phyloP scores from a whole-genome alignment of 176 grass and related monocot genomes.

The Zoysia pacifica region DNA sequence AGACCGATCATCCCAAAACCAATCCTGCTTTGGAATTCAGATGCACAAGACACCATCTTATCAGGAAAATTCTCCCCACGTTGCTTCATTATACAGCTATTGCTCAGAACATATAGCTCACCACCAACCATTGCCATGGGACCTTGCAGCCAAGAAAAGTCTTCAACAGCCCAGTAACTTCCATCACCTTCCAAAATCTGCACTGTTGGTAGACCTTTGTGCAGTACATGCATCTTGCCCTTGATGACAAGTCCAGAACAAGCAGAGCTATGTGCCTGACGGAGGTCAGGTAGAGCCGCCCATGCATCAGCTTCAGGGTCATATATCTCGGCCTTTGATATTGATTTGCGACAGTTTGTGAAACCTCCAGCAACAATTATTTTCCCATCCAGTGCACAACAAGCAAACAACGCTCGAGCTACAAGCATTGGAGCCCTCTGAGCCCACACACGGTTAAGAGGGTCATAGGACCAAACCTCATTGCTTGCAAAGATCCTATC shows the following conservation, averaged over 20 bases:
- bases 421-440: slow-evolving; percentile 73
- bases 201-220: slow-evolving; percentile 82
- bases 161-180: slow-evolving; percentile 72
- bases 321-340: slow-evolving; percentile 89
- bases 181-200: slow-evolving; percentile 84
- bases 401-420: slow-evolving; percentile 93
- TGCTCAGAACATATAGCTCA: slow-evolving; percentile 87
- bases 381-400: slow-evolving; percentile 84
- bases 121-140: slow-evolving; percentile 83
- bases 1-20: slow-evolving; percentile 90
- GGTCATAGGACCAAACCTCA: slow-evolving; percentile 96
- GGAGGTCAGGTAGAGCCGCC: slow-evolving; percentile 80
- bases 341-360: slow-evolving; percentile 86
- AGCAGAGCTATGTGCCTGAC: slow-evolving; percentile 81
- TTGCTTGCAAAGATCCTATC: slow-evolving; percentile 94
- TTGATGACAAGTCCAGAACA: slow-evolving; percentile 87
- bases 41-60: slow-evolving; percentile 84
- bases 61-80: slow-evolving; percentile 62
- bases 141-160: slow-evolving; percentile 88
- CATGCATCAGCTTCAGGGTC: slow-evolving; percentile 72
- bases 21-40: slow-evolving; percentile 91
- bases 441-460: slow-evolving; percentile 61
- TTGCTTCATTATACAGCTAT: slow-evolving; percentile 93
- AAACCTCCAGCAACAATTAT: slow-evolving; percentile 90
- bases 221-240: slow-evolving; percentile 87